These are phyloP conservation scores for Entrophospora sp. DNA, from an alignment of 192 early-diverging fungal species.

Conservation along the genomic window DNA sequence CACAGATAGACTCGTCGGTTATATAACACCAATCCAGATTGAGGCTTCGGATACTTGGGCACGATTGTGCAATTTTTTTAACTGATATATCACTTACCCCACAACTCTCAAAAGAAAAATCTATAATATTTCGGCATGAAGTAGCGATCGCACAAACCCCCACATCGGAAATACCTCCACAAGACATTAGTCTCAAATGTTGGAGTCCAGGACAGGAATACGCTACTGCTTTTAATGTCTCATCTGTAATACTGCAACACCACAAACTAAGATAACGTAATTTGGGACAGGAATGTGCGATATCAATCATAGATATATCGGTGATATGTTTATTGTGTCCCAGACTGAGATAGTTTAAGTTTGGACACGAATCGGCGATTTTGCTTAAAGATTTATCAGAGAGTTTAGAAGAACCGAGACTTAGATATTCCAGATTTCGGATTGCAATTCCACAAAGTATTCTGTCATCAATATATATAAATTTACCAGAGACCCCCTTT, in stretches of 20 bases:
- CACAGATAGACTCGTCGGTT: slow-evolving; percentile 11
- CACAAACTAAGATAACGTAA: slow-evolving; percentile 16
- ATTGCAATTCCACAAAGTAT: slow-evolving; percentile 10
- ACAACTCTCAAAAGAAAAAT: slow-evolving; percentile 8
- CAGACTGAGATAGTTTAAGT: slow-evolving; percentile 18
- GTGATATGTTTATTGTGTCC: not conserved
- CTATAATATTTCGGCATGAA: slow-evolving; percentile 6
- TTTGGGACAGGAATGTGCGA: slow-evolving; percentile 18
- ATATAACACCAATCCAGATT: slow-evolving; percentile 11
- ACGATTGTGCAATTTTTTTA: slow-evolving; percentile 7
- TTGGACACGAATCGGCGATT: slow-evolving; percentile 13
- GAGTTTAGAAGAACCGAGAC: slow-evolving; percentile 17
- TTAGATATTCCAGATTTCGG: slow-evolving; percentile 9
- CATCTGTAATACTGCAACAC: slow-evolving; percentile 14
- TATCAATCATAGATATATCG: slow-evolving; percentile 9
- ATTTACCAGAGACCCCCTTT: not conserved
- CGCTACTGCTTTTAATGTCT: slow-evolving; percentile 18
- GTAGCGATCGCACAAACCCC: slow-evolving; percentile 9
- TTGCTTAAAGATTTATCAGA: slow-evolving; percentile 19
- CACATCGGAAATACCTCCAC: slow-evolving; percentile 11
- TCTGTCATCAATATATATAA: slow-evolving; percentile 14
- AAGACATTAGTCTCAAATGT: slow-evolving; percentile 16
- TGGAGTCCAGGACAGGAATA: slow-evolving; percentile 16
- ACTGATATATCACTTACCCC: slow-evolving; percentile 11
- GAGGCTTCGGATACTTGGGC: slow-evolving; percentile 4